Conservation (phyloP, 352 stramenopile genomes). For the Aphanomyces astaci region DNA sequence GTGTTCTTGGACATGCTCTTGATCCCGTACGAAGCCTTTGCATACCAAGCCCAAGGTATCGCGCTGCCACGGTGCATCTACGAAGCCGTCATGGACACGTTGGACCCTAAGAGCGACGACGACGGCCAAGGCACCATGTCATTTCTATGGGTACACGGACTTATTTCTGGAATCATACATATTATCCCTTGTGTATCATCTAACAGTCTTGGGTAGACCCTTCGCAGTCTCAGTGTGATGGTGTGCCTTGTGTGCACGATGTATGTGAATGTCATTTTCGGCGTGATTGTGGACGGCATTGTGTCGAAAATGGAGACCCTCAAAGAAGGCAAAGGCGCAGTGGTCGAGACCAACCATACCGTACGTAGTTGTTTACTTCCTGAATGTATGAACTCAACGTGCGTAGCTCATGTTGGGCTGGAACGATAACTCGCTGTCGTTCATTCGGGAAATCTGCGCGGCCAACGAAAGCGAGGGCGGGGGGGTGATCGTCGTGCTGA, state of each 20-base stretch:
- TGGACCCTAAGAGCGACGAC: neutral
- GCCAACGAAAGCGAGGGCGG: slow-evolving; percentile 82
- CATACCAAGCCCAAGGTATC: neutral
- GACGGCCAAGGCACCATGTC: neutral
- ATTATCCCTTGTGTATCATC: too few species aligned
- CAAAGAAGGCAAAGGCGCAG: neutral
- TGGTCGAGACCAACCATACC: slow-evolving; percentile 9
- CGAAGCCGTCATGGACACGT: neutral
- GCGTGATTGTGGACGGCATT: slow-evolving; percentile 16
- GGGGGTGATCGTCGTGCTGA: slow-evolving; percentile 67
- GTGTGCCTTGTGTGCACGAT: neutral
- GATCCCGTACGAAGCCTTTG: neutral
- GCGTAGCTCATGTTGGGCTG: slow-evolving; percentile 80
- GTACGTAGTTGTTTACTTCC: too few species aligned
- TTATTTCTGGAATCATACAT: neutral
- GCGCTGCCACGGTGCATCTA: neutral
- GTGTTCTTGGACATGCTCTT: neutral
- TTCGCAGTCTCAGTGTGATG: neutral
- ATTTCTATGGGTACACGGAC: neutral
- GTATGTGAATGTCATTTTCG: slow-evolving; percentile 6
- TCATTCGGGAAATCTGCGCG: slow-evolving; percentile 78
- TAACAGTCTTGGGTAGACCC: too few species aligned
- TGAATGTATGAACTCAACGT: too few species aligned
- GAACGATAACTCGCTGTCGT: slow-evolving; percentile 77
- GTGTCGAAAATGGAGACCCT: neutral